Conservation (phyloP, 2,329 filamentous ascomycete species). For the Aureobasidium sp. region DNA sequence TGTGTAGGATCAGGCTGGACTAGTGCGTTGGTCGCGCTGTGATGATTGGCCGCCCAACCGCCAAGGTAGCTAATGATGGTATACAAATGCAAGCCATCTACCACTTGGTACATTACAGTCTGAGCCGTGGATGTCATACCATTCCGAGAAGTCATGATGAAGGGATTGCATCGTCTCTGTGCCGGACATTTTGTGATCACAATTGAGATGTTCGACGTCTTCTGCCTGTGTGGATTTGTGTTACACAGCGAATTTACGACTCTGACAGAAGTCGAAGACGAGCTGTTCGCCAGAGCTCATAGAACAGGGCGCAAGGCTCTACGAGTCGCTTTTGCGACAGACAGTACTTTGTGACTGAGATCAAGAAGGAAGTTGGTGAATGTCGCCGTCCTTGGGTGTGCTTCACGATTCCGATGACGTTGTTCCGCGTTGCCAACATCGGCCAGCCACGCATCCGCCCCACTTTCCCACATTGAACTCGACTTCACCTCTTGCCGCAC, state of each 20-base stretch:
- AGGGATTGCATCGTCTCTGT: neutral
- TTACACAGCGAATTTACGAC: neutral
- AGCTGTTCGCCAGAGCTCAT: neutral
- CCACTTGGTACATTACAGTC: neutral
- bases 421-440: neutral
- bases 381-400: neutral
- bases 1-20: neutral
- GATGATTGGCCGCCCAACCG: constrained; percentile 7
- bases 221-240: neutral
- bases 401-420: neutral
- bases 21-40: neutral
- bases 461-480: neutral
- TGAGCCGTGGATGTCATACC: neutral
- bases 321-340: neutral
- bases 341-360: neutral
- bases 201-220: neutral
- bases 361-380: neutral
- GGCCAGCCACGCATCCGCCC: neutral
- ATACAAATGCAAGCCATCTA: neutral
- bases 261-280: neutral
- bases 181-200: neutral
- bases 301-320: neutral
- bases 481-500: neutral
- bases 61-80: neutral
- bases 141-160: too few relatives aligned